Percentiles rank a stretch among this genome's conserved stretches.
Evolutionary conservation across 1,139 yeast genomes (phyloP).

Genomic region (Nakaseomyces bracarensis): DNA sequence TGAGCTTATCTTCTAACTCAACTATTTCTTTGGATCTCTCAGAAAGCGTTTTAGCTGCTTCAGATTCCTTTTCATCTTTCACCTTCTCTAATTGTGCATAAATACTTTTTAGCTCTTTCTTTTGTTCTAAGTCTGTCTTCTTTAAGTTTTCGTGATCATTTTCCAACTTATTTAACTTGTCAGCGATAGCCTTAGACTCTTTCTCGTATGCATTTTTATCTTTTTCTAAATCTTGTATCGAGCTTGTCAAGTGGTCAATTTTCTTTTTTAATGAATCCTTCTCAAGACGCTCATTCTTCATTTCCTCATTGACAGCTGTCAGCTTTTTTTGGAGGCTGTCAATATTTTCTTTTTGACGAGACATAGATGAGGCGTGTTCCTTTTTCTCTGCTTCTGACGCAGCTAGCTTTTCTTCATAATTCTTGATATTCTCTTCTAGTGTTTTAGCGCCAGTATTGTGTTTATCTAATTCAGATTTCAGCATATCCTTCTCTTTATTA

Average conservation of each 20-base stretch:
- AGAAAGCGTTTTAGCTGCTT: constrained; percentile 7
- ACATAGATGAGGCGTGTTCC: neutral
- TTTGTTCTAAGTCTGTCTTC: too few species aligned
- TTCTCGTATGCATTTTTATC: constrained; percentile 6
- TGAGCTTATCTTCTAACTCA: neutral
- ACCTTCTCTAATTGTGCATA: neutral
- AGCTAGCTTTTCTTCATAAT: neutral
- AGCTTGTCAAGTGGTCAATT: constrained; percentile 6
- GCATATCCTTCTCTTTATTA: neutral
- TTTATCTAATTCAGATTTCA: neutral
- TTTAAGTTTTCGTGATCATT: neutral
- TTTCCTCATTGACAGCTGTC: too few species aligned
- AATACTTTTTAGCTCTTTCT: neutral
- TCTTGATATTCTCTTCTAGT: constrained; percentile 7
- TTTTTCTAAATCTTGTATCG: constrained; percentile 9
- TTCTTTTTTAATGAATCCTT: constrained; percentile 4
- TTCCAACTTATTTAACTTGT: neutral
- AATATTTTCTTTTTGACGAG: neutral
- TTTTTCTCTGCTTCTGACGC: constrained; percentile 6
- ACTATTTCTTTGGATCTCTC: neutral
- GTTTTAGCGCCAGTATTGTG: neutral
- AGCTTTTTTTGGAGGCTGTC: neutral
- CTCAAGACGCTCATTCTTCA: constrained; percentile 6
- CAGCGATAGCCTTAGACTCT: neutral
- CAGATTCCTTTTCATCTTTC: neutral